Evolutionary conservation across 164 flowering plant species (phyloP), one percentile per base, ranked within the genome.

Genomic region (Aristolochia californica): DNA sequence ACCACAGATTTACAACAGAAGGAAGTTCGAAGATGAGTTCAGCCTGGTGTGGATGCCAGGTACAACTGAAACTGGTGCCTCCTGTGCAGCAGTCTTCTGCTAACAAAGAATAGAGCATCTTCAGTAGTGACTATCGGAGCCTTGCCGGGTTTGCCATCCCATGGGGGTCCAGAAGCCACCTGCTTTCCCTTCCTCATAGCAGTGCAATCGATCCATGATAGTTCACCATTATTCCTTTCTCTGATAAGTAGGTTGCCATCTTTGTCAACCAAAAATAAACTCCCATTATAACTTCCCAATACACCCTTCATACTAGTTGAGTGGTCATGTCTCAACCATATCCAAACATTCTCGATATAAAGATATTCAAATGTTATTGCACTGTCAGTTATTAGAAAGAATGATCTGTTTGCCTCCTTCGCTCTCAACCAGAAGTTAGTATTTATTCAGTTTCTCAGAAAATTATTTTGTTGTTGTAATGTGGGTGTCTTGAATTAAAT

Each of bases 321-420:
- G 67, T 84, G 82, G 4, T 87, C 85, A 60, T 89, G 95, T 62
- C 75, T 76, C 60, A 89, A 57, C 95, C 91, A 89, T 38, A 84
- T 55, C 89, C 91, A 84, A 17, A 77, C 56, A 67, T 73, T 75
- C 50, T 86, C 90, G 24, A 73, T 58, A 61, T 77, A 68, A 24
- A 89, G 64, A 69, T 78, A 78, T 47, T 89, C 97, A 53, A 83
- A 82, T 45, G 74, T 72, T 56, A 74, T 45, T 11, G 88, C 91
- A 28, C 58, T 61, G 21, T 77, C 78, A 25, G 91, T 74, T 55
- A 84, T 55, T n/a, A 81, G 68, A 65, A 89, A 83, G 68, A 84
- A 80, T 30, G 97, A 86, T 66, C 69, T 76, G 5, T 87, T 80
- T 49, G 62, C 71, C 26, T 83, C 82, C 82, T 84, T 74, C 43